phyloP scores from a whole-genome alignment of 257 asterid genomes.

The Penstemon newberryi region DNA sequence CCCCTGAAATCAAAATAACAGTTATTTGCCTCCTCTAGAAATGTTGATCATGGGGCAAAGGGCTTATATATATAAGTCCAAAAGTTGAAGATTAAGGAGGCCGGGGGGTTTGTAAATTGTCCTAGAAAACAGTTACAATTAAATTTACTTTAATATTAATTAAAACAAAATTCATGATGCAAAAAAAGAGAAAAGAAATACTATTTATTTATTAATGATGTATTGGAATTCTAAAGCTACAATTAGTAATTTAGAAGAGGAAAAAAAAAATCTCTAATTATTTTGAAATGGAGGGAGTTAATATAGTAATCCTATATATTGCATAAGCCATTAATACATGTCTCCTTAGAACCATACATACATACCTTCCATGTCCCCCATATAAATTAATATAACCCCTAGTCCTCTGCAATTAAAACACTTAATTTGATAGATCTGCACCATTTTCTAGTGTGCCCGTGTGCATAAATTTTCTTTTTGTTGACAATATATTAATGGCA shows the following conservation, averaged over 20 bases:
- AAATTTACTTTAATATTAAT: background rate
- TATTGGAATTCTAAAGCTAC: no score
- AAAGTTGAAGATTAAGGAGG: no score
- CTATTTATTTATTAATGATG: background rate
- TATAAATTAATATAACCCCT: conserved; percentile 21
- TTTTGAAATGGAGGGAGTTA: no score
- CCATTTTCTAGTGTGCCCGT: conserved; percentile 69
- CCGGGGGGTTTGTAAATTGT: no score
- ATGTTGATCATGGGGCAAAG: background rate
- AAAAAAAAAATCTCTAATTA: conserved; percentile 22
- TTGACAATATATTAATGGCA: conserved; percentile 26
- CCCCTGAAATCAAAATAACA: no score
- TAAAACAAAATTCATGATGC: conserved; percentile 5
- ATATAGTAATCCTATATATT: no score
- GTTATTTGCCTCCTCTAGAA: no score
- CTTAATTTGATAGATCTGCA: conserved; percentile 23
- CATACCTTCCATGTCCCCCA: conserved; percentile 59
- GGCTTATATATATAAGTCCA: no score
- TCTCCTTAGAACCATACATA: conserved; percentile 69
- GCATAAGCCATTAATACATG: conserved; percentile 71
- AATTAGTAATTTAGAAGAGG: no score
- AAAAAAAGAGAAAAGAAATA: conserved; percentile 6
- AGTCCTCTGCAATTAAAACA: background rate
- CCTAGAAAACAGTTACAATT: conserved; percentile 3
- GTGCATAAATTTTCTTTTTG: conserved; percentile 28